Base-by-base conservation (phyloP, 306 rosid species). In the Cercis canadensis region DNA sequence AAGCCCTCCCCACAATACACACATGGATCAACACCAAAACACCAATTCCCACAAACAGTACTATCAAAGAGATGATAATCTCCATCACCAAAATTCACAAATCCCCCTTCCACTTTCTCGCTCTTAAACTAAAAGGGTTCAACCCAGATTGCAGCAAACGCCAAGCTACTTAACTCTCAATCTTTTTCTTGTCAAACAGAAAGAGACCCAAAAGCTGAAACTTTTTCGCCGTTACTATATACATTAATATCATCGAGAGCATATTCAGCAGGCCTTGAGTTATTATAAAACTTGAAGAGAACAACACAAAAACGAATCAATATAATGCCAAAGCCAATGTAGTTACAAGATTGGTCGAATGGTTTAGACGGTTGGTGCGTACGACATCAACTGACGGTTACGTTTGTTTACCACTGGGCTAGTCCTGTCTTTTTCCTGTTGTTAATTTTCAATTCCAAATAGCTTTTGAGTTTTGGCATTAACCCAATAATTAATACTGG, bases 11-110 rank as follows among this genome's bases (percentile, higher is more conserved):
- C 8, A 81, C 84, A 1, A 87, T 67, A 64, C 83, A 89, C 2
- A 87, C 57, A 81, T 91, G 97, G 45, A 87, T 80, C 11, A 63
- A 57, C 6, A 83, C 85, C 69, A 87, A 76, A 63, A 91, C 61
- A n/a, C 67, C 81, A 41, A 91, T 81, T n/a, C 90, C 97, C 54
- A 78, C 83, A 34, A 88, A 62, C 40, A 91, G 56, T 4, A 91
- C 77, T 12, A 83, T 67, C 74, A 74, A 75, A 24, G 89, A 76
- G 67, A 87, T 57, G 6, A 81, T 47, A 62, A 91, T 79, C 57
- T 78, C 96, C 85, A 75, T 80, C 29, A 19, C 85, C 86, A 73
- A 76, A 37, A 47, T 34, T 51, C 51, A 18, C 64, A 54, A 11
- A 63, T 55, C 58, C 44, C 9, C 17, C 15, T 29, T 1, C 37